Conservation (phyloP, 345 rosid genomes). For the Boechera retrofracta region DNA sequence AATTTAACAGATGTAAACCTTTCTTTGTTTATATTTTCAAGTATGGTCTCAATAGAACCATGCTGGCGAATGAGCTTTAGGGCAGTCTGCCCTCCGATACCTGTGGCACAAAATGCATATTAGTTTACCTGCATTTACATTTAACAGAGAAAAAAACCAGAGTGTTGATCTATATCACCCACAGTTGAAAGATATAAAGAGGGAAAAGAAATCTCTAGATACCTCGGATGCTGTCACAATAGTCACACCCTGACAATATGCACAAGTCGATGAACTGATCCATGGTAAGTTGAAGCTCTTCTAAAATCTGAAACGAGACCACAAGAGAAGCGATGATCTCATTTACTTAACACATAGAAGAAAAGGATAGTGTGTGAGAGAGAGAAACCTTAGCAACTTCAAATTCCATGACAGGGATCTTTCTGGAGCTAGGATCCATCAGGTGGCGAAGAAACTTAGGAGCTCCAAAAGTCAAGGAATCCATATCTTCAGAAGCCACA, state of each 20-base stretch:
- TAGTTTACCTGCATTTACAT: not conserved
- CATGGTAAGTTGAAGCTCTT: constrained; percentile 84
- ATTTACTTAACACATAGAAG: constrained; percentile 6
- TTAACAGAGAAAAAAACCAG: not conserved
- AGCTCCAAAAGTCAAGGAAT: constrained; percentile 96
- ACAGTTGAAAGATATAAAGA: constrained; percentile 17
- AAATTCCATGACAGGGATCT: constrained; percentile 93
- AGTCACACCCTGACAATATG: constrained; percentile 97
- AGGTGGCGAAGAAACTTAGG: constrained; percentile 93
- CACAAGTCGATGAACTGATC: constrained; percentile 96
- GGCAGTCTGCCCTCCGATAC: constrained; percentile 92
- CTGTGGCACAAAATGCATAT: constrained; percentile 49
- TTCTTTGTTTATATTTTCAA: constrained; percentile 85
- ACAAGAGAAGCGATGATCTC: constrained; percentile 27
- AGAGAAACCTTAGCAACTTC: constrained; percentile 72
- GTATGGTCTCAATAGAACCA: constrained; percentile 80
- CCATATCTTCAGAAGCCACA: constrained; percentile 99
- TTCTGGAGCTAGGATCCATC: constrained; percentile 97
- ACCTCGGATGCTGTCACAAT: constrained; percentile 96
- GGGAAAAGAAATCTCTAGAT: constrained; percentile 27
- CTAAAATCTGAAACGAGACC: constrained; percentile 65
- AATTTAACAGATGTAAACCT: constrained; percentile 52
- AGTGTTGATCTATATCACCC: not conserved
- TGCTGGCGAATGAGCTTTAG: constrained; percentile 93
- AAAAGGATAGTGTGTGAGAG: constrained; percentile 1